Conservation (phyloP, 2,329 filamentous ascomycete genomes). For the Colletotrichum tamarilloi region DNA sequence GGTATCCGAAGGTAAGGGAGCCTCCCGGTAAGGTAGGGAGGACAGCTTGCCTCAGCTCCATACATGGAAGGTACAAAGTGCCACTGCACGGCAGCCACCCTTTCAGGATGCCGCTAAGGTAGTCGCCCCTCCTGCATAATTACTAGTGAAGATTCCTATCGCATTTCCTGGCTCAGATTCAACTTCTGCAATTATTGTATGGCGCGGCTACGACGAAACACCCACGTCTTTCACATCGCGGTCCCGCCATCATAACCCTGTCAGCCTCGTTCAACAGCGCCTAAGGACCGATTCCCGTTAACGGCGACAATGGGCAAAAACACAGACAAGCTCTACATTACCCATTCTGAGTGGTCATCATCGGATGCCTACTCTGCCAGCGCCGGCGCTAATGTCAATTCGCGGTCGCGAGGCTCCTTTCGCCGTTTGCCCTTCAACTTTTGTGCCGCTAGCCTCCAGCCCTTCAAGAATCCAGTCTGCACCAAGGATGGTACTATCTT, state of each 20-base stretch:
- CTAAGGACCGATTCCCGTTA: neutral
- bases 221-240: neutral
- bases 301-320: constrained; percentile 56
- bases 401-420: constrained; percentile 75
- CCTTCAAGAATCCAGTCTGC: constrained; percentile 95
- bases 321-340: constrained; percentile 73
- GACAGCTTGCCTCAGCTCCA: neutral
- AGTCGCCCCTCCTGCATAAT: neutral
- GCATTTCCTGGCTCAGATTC: neutral
- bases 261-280: neutral
- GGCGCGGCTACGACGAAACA: neutral
- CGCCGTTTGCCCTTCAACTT: constrained; percentile 96
- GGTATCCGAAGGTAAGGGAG: too few species aligned
- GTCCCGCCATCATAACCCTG: neutral
- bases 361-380: constrained; percentile 88
- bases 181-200: neutral
- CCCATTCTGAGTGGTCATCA: constrained; percentile 97
- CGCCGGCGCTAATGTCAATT: constrained; percentile 72
- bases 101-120: neutral
- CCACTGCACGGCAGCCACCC: constrained; percentile 6
- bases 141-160: neutral
- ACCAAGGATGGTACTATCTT: constrained; percentile 89
- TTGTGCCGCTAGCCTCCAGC: constrained; percentile 94
- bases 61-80: neutral
- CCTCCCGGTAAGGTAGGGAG: neutral